A percentile compares a stretch with the other conserved stretches of the same genome.
Evolutionary conservation across 2,329 filamentous ascomycete species (phyloP).

Genomic region (Colletotrichum tropicicola): DNA sequence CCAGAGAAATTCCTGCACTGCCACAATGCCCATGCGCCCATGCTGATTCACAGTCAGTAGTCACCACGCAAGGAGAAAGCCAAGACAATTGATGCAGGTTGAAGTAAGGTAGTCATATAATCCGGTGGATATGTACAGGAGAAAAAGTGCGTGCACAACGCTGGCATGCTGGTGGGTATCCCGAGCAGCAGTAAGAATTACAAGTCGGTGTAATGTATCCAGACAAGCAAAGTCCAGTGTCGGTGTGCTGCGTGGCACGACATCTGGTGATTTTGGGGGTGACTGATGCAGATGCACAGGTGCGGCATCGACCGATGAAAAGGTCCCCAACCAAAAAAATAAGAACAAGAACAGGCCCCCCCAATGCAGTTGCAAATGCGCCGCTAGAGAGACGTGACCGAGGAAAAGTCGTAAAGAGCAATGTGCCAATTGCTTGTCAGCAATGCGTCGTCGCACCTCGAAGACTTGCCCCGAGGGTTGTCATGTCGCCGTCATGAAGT

Average conservation of each 20-base stretch:
- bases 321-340: background rate
- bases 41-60: background rate
- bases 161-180: conserved; percentile 2
- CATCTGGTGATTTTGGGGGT: background rate
- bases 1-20: background rate
- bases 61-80: background rate
- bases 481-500: conserved; percentile 28
- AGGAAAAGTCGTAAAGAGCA: conserved; percentile 24
- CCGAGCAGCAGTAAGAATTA: conserved; percentile 23
- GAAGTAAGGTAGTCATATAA: conserved; percentile 21
- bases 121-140: conserved; percentile 25
- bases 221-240: conserved; percentile 15
- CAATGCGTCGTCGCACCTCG: conserved; percentile 24
- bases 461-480: conserved; percentile 17
- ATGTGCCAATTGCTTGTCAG: conserved; percentile 17
- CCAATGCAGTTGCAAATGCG: conserved; percentile 23
- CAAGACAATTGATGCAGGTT: background rate
- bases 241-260: background rate
- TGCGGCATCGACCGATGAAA: background rate
- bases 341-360: conserved; percentile 1
- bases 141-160: conserved; percentile 21
- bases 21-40: background rate
- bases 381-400: conserved; percentile 17
- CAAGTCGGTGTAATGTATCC: conserved; percentile 21
- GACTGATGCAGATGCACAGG: background rate